phyloP scores from a whole-genome alignment of 2,329 filamentous ascomycete genomes.

The Dryadomyces quercus-mongolicae region DNA sequence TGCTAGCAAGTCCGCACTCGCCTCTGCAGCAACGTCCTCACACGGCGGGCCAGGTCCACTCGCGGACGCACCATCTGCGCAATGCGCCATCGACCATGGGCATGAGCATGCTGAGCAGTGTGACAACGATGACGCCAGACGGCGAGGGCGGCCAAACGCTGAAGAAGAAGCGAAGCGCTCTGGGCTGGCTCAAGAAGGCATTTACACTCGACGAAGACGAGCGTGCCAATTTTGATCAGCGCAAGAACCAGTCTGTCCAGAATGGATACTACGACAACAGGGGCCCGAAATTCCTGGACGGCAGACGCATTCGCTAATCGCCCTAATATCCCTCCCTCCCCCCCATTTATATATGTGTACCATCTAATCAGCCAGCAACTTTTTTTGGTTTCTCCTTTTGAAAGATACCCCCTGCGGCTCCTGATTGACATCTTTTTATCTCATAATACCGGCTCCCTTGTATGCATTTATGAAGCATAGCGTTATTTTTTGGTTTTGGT shows the following conservation, averaged over 20 bases:
- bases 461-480: constrained; percentile 11
- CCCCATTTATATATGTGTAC: background rate
- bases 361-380: background rate
- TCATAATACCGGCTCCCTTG: background rate
- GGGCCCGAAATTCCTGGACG: constrained; percentile 44
- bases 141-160: constrained; percentile 25
- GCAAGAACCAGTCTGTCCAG: constrained; percentile 30
- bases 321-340: background rate
- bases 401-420: constrained; percentile 1
- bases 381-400: background rate
- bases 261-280: constrained; percentile 38
- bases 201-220: constrained; percentile 55
- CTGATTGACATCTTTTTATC: background rate
- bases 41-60: constrained; percentile 31
- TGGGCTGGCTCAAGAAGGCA: constrained; percentile 57
- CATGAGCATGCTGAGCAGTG: constrained; percentile 46
- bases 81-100: constrained; percentile 41
- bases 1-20: constrained; percentile 50
- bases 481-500: constrained; percentile 1
- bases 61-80: constrained; percentile 25
- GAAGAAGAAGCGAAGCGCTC: constrained; percentile 56
- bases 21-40: constrained; percentile 48
- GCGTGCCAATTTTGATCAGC: constrained; percentile 44
- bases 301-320: constrained; percentile 29
- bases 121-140: constrained; percentile 33